Base-by-base conservation (phyloP, 345 rosid genomes). In the Diplotaxis tenuifolia region DNA sequence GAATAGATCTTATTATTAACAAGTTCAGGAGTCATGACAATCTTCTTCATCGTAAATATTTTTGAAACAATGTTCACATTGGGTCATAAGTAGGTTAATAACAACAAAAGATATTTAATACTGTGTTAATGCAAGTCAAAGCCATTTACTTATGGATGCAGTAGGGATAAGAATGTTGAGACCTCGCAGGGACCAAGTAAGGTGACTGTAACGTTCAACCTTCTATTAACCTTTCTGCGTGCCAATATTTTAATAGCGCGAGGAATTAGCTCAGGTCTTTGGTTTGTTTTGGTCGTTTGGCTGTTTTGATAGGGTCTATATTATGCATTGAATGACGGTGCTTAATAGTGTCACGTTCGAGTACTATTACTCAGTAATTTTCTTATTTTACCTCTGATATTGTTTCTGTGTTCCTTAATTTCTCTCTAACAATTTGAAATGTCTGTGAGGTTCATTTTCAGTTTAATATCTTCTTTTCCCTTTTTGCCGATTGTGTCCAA, bases 131-230 rank as follows among this genome's bases (percentile, higher is more conserved):
- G 56, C 84, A 18, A 22, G 87, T 31, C 70, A n/a, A n/a, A n/a
- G n/a, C n/a, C n/a, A n/a, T n/a, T n/a, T n/a, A n/a, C n/a, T n/a
- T n/a, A n/a, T n/a, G n/a, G n/a, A n/a, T n/a, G n/a, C n/a, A n/a
- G n/a, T n/a, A n/a, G n/a, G n/a, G n/a, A n/a, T n/a, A n/a, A n/a
- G n/a, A n/a, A 82, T 75, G 25, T 88, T 87, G 57, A 82, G 85
- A 64, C 65, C 85, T 59, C 88, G 56, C 84, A 77, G 66, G 86
- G 75, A 70, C 65, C 85, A 66, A 88, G 98, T 94, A 82, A 31
- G 1, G 18, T 27, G 16, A 32, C 21, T 7, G 53, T 67, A 34
- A 36, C 9, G 0, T 28, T 21, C 9, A 4, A 20, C 3, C 10
- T 38, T 56, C 19, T 72, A 14, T 61, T 58, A 12, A 11, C 20